phyloP scores from a whole-genome alignment of 208 protist species.

The Crithidia brevicula region DNA sequence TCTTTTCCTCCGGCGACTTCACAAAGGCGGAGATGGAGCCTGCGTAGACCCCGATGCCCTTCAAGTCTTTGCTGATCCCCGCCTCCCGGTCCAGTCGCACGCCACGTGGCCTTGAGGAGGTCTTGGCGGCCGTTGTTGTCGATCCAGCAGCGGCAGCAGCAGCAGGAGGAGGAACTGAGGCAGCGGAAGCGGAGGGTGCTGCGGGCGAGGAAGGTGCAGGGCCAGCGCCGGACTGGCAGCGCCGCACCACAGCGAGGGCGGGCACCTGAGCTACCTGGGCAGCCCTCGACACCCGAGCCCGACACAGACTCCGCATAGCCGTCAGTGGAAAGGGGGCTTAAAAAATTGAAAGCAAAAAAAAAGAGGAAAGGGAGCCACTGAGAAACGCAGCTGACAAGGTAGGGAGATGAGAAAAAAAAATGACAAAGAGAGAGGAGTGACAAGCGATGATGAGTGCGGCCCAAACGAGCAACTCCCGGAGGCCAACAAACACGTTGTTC shows the following conservation, averaged over 20 bases:
- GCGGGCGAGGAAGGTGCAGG: neutral
- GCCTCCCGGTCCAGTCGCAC: conserved; percentile 48
- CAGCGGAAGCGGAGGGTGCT: neutral
- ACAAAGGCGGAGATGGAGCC: conserved; percentile 87
- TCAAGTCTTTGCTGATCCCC: conserved; percentile 63
- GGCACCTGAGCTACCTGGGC: neutral
- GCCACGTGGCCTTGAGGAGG: conserved; percentile 20
- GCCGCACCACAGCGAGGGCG: conserved; percentile 2
- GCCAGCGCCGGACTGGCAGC: neutral
- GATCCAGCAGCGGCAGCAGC: neutral
- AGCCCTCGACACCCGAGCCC: neutral
- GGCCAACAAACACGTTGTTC: too few species aligned
- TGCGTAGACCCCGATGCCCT: conserved; percentile 73
- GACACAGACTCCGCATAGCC: conserved; percentile 1
- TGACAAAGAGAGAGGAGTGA: neutral
- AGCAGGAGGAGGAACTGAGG: neutral
- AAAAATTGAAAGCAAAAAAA: neutral
- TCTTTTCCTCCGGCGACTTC: conserved; percentile 55
- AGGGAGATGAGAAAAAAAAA: neutral
- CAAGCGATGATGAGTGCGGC: too few species aligned
- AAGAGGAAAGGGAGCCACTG: too few species aligned
- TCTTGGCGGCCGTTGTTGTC: conserved; percentile 9
- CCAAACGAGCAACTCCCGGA: too few species aligned
- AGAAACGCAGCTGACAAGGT: too few species aligned
- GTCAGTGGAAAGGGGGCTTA: neutral